phyloP scores from a whole-genome alignment of 345 rosid genomes.

The Lepidium aucheri region DNA sequence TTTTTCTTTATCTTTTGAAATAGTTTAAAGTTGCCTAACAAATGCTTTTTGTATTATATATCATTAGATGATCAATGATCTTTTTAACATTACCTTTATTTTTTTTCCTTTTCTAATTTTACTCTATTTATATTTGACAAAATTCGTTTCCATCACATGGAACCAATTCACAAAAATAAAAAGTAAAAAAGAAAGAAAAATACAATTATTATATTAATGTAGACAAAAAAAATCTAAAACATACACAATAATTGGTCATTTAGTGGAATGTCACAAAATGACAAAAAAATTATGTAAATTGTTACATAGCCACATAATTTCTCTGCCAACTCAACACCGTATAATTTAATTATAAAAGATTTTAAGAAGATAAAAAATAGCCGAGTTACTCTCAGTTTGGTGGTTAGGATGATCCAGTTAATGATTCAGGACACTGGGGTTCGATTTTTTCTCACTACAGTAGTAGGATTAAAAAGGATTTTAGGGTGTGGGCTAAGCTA shows the following conservation, averaged over 20 bases:
- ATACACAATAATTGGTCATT: not conserved
- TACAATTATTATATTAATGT: not conserved
- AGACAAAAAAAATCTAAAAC: not conserved
- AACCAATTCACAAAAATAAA: not conserved
- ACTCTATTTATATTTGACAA: not conserved
- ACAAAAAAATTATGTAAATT: not conserved
- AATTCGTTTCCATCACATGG: not conserved
- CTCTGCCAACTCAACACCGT: not conserved
- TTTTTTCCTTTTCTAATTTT: not conserved
- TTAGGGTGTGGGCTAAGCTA: no score
- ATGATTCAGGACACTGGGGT: no score
- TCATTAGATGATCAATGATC: constrained; percentile 20
- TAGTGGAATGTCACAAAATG: not conserved
- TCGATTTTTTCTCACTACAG: no score
- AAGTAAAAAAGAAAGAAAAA: not conserved
- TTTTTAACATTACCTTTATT: not conserved
- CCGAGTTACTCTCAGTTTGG: no score
- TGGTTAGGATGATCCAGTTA: no score
- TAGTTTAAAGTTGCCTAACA: constrained; percentile 3
- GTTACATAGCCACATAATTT: not conserved
- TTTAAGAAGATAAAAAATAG: no score
- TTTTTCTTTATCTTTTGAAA: not conserved
- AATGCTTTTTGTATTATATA: constrained; percentile 2
- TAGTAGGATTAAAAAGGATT: no score
- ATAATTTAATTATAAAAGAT: no score